phyloP scores from a whole-genome alignment of 768 basidiomycete genomes.

The Hortiboletus flavorubellus region DNA sequence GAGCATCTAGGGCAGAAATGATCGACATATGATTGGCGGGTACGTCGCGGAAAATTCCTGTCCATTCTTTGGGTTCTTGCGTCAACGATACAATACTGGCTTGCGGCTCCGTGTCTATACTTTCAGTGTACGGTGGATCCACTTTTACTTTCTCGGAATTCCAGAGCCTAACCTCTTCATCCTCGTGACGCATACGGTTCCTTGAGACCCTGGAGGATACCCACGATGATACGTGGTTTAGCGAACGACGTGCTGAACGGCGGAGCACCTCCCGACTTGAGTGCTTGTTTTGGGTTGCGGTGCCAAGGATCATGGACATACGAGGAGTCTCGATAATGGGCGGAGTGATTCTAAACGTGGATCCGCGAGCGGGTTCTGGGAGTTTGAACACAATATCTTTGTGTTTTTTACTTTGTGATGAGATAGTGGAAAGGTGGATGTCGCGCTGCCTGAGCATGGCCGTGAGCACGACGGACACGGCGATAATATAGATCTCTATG shows the following conservation, averaged over 20 bases:
- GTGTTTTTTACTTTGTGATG: background rate
- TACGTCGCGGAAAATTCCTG: conserved; percentile 4
- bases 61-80: conserved; percentile 7
- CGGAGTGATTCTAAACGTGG: conserved; percentile 23
- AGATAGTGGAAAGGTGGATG: background rate
- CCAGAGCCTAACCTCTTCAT: conserved; percentile 34
- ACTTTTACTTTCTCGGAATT: conserved; percentile 31
- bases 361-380: conserved; percentile 26
- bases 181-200: conserved; percentile 18
- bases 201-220: conserved; percentile 30
- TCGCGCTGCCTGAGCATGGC: conserved; percentile 33
- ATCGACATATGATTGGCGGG: conserved; percentile 1
- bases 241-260: conserved; percentile 19
- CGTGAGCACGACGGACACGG: conserved; percentile 53
- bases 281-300: conserved; percentile 3
- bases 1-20: conserved; percentile 8
- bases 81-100: conserved; percentile 2
- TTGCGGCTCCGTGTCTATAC: background rate
- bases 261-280: conserved; percentile 13
- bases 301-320: conserved; percentile 16
- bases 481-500: conserved; percentile 57
- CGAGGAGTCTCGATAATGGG: conserved; percentile 27
- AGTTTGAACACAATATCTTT: conserved; percentile 12
- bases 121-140: conserved; percentile 4
- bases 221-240: conserved; percentile 39